A percentile compares a stretch with the other conserved stretches of the same genome.
These are phyloP conservation scores for Nemophila menziesii DNA, from an alignment of 257 asterid genomes.

Conservation along the genomic window DNA sequence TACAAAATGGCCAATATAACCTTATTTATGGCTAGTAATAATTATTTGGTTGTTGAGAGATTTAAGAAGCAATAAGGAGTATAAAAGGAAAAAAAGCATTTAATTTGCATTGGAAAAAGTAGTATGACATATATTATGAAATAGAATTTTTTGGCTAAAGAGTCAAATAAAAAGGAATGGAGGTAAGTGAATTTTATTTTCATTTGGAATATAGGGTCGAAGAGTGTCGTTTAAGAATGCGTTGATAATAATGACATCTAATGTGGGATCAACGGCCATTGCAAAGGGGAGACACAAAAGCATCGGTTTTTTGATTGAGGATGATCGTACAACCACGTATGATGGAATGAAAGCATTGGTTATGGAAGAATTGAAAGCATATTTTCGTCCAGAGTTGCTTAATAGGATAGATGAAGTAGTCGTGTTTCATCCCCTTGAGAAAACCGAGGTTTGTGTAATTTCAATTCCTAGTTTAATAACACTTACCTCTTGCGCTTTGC, in stretches of 20 bases:
- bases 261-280: conserved; percentile 80
- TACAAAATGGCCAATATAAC: too few relatives aligned
- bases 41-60: too few relatives aligned
- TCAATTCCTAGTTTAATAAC: too few relatives aligned
- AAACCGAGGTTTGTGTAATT: conserved; percentile 62
- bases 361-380: conserved; percentile 80
- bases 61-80: too few relatives aligned
- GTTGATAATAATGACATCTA: conserved; percentile 86
- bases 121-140: too few relatives aligned
- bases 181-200: background rate
- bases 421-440: conserved; percentile 86
- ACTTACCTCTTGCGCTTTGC: background rate
- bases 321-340: conserved; percentile 51
- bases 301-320: conserved; percentile 55
- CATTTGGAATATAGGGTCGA: conserved; percentile 63
- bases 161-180: too few relatives aligned
- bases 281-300: conserved; percentile 61
- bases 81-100: too few relatives aligned
- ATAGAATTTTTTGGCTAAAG: too few relatives aligned
- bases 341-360: conserved; percentile 75
- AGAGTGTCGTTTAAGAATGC: conserved; percentile 95
- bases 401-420: conserved; percentile 96
- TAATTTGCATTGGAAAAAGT: too few relatives aligned
- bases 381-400: conserved; percentile 93
- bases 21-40: too few relatives aligned